Percentiles rank a stretch among this genome's conserved stretches.
Evolutionary conservation across 106 monocot genomes (phyloP).

Genomic region (Chionographis japonica): DNA sequence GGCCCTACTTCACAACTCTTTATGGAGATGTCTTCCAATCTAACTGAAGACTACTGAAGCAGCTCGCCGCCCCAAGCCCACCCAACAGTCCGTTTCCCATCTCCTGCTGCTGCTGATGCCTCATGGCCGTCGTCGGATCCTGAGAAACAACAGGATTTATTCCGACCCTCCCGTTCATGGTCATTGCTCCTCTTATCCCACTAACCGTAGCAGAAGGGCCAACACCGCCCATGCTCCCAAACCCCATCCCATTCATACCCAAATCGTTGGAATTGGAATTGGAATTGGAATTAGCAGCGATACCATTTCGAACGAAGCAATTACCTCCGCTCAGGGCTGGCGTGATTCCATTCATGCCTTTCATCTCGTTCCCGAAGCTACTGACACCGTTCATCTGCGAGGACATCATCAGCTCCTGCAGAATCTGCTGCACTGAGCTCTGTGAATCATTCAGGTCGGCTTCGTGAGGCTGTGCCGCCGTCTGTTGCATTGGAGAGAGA

Average conservation of each 20-base stretch:
- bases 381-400: conserved; percentile 28
- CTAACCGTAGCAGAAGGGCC: conserved; percentile 16
- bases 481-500: conserved; percentile 14
- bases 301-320: conserved; percentile 28
- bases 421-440: conserved; percentile 54
- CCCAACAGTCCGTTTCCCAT: conserved; percentile 44
- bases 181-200: conserved; percentile 42
- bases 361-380: conserved; percentile 32
- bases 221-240: conserved; percentile 36
- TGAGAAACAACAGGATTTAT: conserved; percentile 30
- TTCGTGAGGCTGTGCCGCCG: conserved; percentile 24
- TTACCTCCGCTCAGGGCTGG: conserved; percentile 22
- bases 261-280: conserved; percentile 19
- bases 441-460: conserved; percentile 37
- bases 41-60: conserved; percentile 67
- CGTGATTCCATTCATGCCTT: conserved; percentile 31
- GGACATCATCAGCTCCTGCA: conserved; percentile 61
- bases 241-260: conserved; percentile 41
- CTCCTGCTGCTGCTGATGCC: conserved; percentile 51
- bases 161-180: conserved; percentile 31
- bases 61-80: conserved; percentile 38
- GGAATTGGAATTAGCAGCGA: conserved; percentile 18
- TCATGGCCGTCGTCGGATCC: conserved; percentile 28
- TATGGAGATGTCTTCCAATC: conserved; percentile 60
- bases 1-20: conserved; percentile 16